phyloP scores from a whole-genome alignment of 768 basidiomycete species.

The Leccinum arenicola region DNA sequence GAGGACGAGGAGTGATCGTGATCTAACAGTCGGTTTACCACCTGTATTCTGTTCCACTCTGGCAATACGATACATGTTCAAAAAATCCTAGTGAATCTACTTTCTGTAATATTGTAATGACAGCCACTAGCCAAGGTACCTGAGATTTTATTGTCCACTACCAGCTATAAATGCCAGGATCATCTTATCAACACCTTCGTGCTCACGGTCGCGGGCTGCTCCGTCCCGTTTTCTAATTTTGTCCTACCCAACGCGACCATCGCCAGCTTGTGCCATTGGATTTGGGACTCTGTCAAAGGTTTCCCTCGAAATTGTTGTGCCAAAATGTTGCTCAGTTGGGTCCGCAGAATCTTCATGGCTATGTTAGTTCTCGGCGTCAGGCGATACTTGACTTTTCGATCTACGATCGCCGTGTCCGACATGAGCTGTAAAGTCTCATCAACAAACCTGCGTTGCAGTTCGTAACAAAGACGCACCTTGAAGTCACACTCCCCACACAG shows the following conservation, averaged over 20 bases:
- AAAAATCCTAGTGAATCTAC: not conserved
- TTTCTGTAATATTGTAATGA: not conserved
- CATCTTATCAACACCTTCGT: slow-evolving; percentile 22
- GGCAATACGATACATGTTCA: slow-evolving; percentile 10
- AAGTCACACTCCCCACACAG: slow-evolving; percentile 90
- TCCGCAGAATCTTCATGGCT: slow-evolving; percentile 78
- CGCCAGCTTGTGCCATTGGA: slow-evolving; percentile 72
- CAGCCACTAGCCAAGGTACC: not conserved
- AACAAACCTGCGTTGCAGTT: not conserved
- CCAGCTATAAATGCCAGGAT: not conserved
- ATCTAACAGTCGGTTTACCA: slow-evolving; percentile 3
- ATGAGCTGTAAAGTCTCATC: slow-evolving; percentile 48
- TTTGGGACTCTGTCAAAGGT: slow-evolving; percentile 53
- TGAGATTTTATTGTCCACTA: not conserved
- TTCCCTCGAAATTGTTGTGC: slow-evolving; percentile 67
- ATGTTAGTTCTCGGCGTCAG: slow-evolving; percentile 68
- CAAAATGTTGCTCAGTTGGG: slow-evolving; percentile 55
- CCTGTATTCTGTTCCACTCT: slow-evolving; percentile 1
- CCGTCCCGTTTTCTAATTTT: slow-evolving; percentile 35
- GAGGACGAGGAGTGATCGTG: slow-evolving; percentile 48
- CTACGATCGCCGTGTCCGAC: slow-evolving; percentile 70
- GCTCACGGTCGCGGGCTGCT: slow-evolving; percentile 5
- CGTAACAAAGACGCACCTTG: slow-evolving; percentile 50
- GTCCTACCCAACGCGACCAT: slow-evolving; percentile 57
- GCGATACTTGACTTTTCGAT: slow-evolving; percentile 80